A percentile compares a stretch with the other conserved stretches of the same genome.
These are phyloP conservation scores for Nemania sp. DNA, from an alignment of 2,329 filamentous ascomycete species.

Conservation along the genomic window DNA sequence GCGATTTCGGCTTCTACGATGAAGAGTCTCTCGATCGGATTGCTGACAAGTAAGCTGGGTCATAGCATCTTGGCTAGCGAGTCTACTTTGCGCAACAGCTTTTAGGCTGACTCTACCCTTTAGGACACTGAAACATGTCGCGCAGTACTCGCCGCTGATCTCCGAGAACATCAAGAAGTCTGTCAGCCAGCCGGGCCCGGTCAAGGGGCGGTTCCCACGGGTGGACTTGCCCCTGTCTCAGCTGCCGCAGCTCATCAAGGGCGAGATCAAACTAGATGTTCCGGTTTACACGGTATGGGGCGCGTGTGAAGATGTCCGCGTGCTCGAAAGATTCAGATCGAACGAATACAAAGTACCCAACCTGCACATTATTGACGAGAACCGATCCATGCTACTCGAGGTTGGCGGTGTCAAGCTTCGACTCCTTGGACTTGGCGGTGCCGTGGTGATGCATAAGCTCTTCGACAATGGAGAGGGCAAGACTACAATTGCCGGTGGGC, in stretches of 20 bases:
- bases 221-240: conserved; percentile 90
- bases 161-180: conserved; percentile 73
- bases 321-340: conserved; percentile 95
- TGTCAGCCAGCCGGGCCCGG: conserved; percentile 69
- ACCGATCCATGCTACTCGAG: conserved; percentile 92
- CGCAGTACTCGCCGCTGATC: conserved; percentile 95
- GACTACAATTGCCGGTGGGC: conserved; percentile 96
- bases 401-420: conserved; percentile 95
- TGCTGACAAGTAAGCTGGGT: conserved; percentile 81
- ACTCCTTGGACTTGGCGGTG: conserved; percentile 88
- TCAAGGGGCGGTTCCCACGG: conserved; percentile 82
- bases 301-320: conserved; percentile 96
- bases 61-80: background rate
- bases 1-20: conserved; percentile 99
- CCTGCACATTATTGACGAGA: conserved; percentile 97
- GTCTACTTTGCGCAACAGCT: background rate
- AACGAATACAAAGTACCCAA: conserved; percentile 98
- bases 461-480: conserved; percentile 98
- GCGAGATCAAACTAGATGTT: conserved; percentile 87
- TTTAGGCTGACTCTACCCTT: conserved; percentile 11
- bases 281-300: conserved; percentile 99
- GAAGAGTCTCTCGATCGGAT: conserved; percentile 94
- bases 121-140: conserved; percentile 96
- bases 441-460: conserved; percentile 99
- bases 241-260: conserved; percentile 83